These are phyloP conservation scores for Phytophthora citrophthora DNA, from an alignment of 352 stramenopile species.

Conservation along the genomic window DNA sequence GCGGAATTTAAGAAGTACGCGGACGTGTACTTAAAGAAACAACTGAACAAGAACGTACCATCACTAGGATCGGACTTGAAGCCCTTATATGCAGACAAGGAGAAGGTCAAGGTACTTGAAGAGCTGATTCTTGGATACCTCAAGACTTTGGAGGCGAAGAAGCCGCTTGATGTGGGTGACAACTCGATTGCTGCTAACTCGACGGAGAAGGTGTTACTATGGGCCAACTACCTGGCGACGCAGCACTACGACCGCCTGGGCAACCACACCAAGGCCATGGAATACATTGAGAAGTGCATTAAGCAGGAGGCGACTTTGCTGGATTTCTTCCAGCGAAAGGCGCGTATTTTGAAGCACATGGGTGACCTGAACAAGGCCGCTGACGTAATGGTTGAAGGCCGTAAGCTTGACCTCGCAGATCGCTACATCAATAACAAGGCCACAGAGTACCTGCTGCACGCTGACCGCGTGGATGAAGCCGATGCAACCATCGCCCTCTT, in stretches of 20 bases:
- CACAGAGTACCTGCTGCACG: conserved; percentile 97
- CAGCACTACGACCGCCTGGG: conserved; percentile 93
- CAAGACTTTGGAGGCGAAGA: conserved; percentile 68
- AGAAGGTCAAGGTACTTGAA: conserved; percentile 69
- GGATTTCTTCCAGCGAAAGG: conserved; percentile 96
- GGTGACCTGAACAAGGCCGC: conserved; percentile 92
- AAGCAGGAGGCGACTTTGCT: conserved; percentile 90
- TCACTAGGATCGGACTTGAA: conserved; percentile 95
- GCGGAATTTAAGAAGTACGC: conserved; percentile 75
- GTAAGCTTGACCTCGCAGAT: conserved; percentile 96
- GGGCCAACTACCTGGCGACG: conserved; percentile 92
- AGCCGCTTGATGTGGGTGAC: conserved; percentile 48
- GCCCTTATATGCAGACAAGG: conserved; percentile 80
- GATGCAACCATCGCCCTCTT: conserved; percentile 97
- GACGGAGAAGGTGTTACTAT: conserved; percentile 70
- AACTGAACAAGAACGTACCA: conserved; percentile 93
- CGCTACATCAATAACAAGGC: conserved; percentile 99
- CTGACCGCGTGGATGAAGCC: conserved; percentile 92
- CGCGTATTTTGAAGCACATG: conserved; percentile 93
- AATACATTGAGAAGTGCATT: conserved; percentile 94
- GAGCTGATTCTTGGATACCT: conserved; percentile 86
- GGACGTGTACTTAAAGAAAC: conserved; percentile 64
- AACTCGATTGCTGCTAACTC: conserved; percentile 39
- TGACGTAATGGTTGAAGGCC: conserved; percentile 91
- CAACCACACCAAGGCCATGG: conserved; percentile 88